Conservation (phyloP, 139 green algal species). For the Chlorella sp. region DNA sequence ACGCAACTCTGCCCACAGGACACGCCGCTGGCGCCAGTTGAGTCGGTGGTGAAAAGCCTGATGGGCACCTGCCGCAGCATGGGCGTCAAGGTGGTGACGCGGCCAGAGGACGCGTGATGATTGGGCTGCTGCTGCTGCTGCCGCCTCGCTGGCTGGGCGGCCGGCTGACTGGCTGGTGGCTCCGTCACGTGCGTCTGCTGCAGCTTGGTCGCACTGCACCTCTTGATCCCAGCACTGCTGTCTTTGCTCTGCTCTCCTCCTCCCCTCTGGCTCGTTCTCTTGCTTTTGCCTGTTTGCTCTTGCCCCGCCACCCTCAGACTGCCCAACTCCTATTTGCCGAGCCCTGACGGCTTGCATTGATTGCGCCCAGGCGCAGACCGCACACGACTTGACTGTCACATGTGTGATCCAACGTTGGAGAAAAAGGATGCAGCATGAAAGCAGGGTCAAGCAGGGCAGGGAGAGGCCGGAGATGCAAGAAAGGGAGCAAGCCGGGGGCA, state of each 20-base stretch:
- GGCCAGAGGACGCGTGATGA: conserved; percentile 68
- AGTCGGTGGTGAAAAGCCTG: conserved; percentile 78
- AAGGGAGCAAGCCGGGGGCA: not conserved
- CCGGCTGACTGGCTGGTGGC: too few relatives aligned
- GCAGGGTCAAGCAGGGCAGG: not conserved
- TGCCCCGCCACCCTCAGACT: not conserved
- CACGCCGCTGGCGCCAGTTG: conserved; percentile 67
- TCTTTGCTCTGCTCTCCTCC: not conserved
- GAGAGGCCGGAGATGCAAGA: not conserved
- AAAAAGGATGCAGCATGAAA: not conserved
- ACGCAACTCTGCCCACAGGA: too few relatives aligned
- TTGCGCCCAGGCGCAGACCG: too few relatives aligned
- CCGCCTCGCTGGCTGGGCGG: not conserved
- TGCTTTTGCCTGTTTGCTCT: not conserved
- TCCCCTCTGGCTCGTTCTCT: too few relatives aligned
- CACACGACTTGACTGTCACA: too few relatives aligned
- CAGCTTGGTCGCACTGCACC: too few relatives aligned
- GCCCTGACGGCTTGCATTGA: too few relatives aligned
- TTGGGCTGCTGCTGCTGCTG: too few relatives aligned
- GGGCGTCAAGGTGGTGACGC: conserved; percentile 85
- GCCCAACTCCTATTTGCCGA: not conserved
- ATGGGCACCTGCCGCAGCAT: conserved; percentile 88
- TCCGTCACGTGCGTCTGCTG: not conserved
- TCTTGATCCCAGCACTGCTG: not conserved
- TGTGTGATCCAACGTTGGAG: not conserved